A percentile compares a stretch with the other conserved stretches of the same genome.
Evolutionary conservation across 164 flowering plant species (phyloP).

Genomic region (Umbilicus rupestris): DNA sequence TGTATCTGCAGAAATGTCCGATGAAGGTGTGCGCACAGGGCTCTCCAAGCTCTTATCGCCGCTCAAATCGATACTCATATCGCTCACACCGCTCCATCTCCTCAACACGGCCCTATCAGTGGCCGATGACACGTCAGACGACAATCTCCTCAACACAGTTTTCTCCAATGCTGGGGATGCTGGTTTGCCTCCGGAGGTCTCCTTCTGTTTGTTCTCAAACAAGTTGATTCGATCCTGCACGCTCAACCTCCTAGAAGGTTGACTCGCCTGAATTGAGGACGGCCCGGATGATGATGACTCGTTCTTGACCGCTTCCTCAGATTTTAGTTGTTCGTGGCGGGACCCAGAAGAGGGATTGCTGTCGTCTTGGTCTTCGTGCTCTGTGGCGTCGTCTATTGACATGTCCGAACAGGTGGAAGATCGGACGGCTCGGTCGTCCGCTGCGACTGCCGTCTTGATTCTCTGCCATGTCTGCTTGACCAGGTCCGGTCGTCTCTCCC

Average conservation of each 20-base stretch:
- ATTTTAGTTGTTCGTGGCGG: conserved; percentile 10
- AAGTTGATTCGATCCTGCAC: conserved; percentile 88
- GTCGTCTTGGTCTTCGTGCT: conserved; percentile 13
- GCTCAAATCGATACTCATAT: conserved; percentile 70
- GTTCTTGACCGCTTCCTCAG: background rate
- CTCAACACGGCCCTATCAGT: conserved; percentile 62
- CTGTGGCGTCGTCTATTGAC: conserved; percentile 62
- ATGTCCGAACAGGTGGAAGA: conserved; percentile 73
- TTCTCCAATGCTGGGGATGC: conserved; percentile 31
- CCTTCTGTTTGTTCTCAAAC: conserved; percentile 90
- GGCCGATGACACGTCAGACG: conserved; percentile 58
- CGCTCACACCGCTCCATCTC: conserved; percentile 96
- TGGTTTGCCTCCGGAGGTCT: conserved; percentile 53
- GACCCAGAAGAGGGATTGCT: conserved; percentile 17
- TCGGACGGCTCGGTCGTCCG: conserved; percentile 42
- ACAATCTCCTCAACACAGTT: conserved; percentile 55
- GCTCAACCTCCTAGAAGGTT: conserved; percentile 64
- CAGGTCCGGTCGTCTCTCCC: conserved; percentile 64
- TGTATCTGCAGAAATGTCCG: conserved; percentile 20
- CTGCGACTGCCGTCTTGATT: conserved; percentile 12
- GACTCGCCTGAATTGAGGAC: conserved; percentile 25
- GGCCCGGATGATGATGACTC: background rate
- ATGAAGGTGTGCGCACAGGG: conserved; percentile 43
- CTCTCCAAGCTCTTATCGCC: conserved; percentile 59
- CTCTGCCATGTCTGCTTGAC: conserved; percentile 32